These are phyloP conservation scores for Logfia minima DNA, from an alignment of 129 eudicot species.

Conservation along the genomic window DNA sequence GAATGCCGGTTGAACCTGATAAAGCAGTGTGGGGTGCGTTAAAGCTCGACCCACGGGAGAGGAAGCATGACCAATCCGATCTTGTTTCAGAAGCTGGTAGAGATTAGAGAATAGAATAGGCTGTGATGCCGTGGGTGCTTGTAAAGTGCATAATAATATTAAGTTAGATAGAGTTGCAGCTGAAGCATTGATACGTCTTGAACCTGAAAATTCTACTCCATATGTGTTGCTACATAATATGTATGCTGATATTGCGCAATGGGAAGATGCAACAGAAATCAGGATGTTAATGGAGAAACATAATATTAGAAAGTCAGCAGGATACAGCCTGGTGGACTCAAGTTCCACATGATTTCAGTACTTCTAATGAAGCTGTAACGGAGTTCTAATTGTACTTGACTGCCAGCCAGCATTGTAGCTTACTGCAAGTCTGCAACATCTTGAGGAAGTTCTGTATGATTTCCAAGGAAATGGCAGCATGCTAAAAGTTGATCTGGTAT, in stretches of 20 bases:
- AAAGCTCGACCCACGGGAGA: too few species aligned
- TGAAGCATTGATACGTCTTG: constrained; percentile 53
- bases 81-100: too few species aligned
- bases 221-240: constrained; percentile 43
- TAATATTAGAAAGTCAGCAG: constrained; percentile 39
- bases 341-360: constrained; percentile 16
- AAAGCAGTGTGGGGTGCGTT: constrained; percentile 83
- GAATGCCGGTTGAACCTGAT: constrained; percentile 63
- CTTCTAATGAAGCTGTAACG: neutral
- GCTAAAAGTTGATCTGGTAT: neutral
- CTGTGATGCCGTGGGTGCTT: too few species aligned
- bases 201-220: constrained; percentile 68
- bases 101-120: too few species aligned
- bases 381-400: constrained; percentile 20
- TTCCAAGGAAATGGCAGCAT: neutral
- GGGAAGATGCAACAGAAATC: constrained; percentile 63
- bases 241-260: constrained; percentile 35
- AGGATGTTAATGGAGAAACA: constrained; percentile 46
- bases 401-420: constrained; percentile 53
- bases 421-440: neutral
- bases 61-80: too few species aligned
- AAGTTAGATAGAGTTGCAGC: constrained; percentile 72
- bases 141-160: constrained; percentile 64
- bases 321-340: constrained; percentile 54
- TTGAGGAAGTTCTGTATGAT: neutral